Evolutionary conservation across 495 filamentous ascomycete genomes (phyloP).

Genomic region (Venustampulla echinocandica): DNA sequence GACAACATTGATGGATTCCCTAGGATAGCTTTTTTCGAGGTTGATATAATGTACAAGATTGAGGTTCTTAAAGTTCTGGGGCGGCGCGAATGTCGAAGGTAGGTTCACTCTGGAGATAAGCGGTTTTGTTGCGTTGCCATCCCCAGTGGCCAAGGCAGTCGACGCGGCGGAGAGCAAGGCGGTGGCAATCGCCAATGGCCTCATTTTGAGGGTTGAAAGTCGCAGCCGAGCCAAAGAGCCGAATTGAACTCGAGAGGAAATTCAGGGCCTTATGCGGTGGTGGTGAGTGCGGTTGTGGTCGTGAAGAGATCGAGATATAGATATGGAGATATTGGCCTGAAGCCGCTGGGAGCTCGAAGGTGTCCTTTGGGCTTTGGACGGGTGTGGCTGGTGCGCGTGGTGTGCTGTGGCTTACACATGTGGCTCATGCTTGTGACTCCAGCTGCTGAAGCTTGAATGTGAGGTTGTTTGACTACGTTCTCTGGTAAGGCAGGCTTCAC

Average conservation of each 20-base stretch:
- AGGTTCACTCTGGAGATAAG: constrained; percentile 38
- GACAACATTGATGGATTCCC: constrained; percentile 85
- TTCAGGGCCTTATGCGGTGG: constrained; percentile 5
- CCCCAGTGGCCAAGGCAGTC: constrained; percentile 19
- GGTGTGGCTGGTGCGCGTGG: neutral
- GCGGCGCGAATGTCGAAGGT: constrained; percentile 69
- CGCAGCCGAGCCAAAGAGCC: constrained; percentile 32
- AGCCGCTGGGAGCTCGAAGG: constrained; percentile 7
- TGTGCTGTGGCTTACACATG: neutral
- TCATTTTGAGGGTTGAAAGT: constrained; percentile 39
- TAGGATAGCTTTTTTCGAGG: constrained; percentile 81
- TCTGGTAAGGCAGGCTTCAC: too few species aligned
- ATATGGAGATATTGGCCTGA: too few species aligned
- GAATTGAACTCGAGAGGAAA: constrained; percentile 22
- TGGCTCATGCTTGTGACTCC: too few species aligned
- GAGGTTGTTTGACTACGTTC: too few species aligned
- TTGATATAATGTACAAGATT: constrained; percentile 88
- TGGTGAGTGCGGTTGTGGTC: neutral
- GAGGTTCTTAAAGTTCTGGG: constrained; percentile 81
- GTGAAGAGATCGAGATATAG: constrained; percentile 1
- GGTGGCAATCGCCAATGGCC: constrained; percentile 41
- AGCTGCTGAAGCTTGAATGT: too few species aligned
- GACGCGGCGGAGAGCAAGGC: constrained; percentile 36
- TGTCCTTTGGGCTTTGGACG: constrained; percentile 15
- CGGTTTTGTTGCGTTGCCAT: constrained; percentile 28